A percentile compares a stretch with the other conserved stretches of the same genome.
Evolutionary conservation across 2,329 filamentous ascomycete genomes (phyloP).

Genomic region (Dactylellina sp.): DNA sequence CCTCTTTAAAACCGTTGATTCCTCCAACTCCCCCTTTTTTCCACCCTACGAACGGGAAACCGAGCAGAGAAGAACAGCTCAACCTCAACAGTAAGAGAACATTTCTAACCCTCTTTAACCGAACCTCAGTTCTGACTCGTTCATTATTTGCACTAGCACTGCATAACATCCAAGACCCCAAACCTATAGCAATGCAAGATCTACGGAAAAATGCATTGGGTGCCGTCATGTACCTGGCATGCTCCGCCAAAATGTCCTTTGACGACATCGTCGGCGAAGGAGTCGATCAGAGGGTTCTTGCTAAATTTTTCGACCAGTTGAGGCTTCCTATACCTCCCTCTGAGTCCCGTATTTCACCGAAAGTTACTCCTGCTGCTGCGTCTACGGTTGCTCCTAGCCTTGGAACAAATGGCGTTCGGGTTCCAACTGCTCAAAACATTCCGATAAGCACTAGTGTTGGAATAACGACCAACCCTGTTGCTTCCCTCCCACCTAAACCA

Average conservation of each 20-base stretch:
- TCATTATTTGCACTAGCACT: conserved; percentile 7
- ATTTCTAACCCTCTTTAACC: background rate
- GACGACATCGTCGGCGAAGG: conserved; percentile 79
- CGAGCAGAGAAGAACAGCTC: conserved; percentile 19
- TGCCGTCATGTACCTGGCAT: conserved; percentile 73
- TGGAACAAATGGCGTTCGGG: background rate
- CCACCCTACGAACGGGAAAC: conserved; percentile 7
- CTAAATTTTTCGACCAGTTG: conserved; percentile 75
- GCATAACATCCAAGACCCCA: conserved; percentile 11
- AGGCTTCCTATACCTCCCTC: conserved; percentile 66
- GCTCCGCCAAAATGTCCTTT: conserved; percentile 76
- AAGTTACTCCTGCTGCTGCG: conserved; percentile 10
- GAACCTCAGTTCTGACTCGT: conserved; percentile 11
- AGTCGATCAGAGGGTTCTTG: conserved; percentile 73
- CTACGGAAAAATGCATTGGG: conserved; percentile 72
- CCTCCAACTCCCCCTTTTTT: conserved; percentile 5
- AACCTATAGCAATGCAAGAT: conserved; percentile 25
- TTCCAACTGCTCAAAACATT: background rate
- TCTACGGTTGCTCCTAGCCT: background rate
- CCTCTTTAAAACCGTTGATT: conserved; percentile 1
- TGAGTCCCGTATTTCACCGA: conserved; percentile 22
- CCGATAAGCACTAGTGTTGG: conserved; percentile 9
- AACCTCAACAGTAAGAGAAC: conserved; percentile 17
- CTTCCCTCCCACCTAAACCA: conserved; percentile 43
- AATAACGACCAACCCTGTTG: conserved; percentile 6